phyloP scores from a whole-genome alignment of 768 basidiomycete species.

The Naganishia kalamii region DNA sequence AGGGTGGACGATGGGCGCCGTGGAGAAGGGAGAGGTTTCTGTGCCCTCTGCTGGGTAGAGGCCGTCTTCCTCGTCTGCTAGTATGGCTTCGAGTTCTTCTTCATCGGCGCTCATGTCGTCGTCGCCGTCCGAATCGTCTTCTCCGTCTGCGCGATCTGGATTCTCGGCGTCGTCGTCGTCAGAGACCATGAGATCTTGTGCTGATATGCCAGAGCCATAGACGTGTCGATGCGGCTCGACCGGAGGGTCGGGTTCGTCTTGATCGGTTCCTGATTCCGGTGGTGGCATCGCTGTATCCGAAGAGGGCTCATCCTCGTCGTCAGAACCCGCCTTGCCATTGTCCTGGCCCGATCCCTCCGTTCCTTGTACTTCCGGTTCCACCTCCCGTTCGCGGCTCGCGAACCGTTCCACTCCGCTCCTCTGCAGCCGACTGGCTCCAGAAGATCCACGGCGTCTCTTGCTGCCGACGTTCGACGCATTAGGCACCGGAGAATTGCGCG shows the following conservation, averaged over 20 bases:
- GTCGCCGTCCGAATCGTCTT: conserved; percentile 40
- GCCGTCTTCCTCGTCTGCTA: conserved; percentile 34
- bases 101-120: conserved; percentile 30
- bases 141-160: neutral
- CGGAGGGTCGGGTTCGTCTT: neutral
- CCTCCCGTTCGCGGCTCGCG: too few relatives aligned
- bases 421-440: conserved; percentile 2
- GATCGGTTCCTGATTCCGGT: too few relatives aligned
- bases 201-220: neutral
- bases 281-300: too few relatives aligned
- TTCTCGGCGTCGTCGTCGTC: conserved; percentile 13
- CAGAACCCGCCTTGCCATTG: too few relatives aligned
- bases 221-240: neutral
- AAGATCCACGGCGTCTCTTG: conserved; percentile 2
- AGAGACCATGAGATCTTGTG: conserved; percentile 15
- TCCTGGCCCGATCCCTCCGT: too few relatives aligned
- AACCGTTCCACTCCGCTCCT: neutral
- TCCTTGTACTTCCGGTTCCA: too few relatives aligned
- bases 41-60: conserved; percentile 21
- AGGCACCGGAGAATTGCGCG: neutral
- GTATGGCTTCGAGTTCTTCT: conserved; percentile 39
- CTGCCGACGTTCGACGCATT: neutral
- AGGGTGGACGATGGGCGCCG: conserved; percentile 55
- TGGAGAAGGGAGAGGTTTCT: conserved; percentile 8
- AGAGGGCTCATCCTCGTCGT: too few relatives aligned